Base-by-base conservation (phyloP, 345 rosid genomes). In the Gynandropsis gynandra region DNA sequence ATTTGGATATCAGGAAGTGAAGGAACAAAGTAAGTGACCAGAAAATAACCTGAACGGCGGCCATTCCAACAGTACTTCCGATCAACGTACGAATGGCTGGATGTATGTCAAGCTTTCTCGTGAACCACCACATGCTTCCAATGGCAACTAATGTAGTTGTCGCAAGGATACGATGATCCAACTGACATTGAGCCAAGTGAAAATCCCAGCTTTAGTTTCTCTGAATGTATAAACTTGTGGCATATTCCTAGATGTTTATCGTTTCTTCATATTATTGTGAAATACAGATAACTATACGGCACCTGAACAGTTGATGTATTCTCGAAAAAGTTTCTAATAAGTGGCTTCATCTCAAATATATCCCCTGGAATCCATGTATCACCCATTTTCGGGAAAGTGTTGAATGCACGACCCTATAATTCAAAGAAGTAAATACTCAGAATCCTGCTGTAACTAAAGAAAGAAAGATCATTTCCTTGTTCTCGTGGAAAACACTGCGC, bases 361-460 rank as follows among this genome's bases (percentile, higher is more conserved):
- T 67, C 64, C 62, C 78, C 88, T 33, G 95, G 98, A 53, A 92
- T 72, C 98, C 96, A 92, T 21, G 75, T 59, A 60, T 82, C 93
- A 1, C 93, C 96, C 98, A 92, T 87, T 57, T 79, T 92, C 4
- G 98, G 95, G 58, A 87, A 92, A 43, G 93, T 87, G 71, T 87
- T 87, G 60, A 62, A 92, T 31, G 95, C 96, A 60, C 50, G 90
- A 42, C 98, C 95, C 97, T 82, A 54, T 19, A 27, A 19, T 41
- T 56, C n/a, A 9, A 9, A 38, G 37, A 52, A 12, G 34, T 38
- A 14, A 18, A 56, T 8, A 50, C 35, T 53, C 11, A 4, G 27
- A 27, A 16, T 42, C 29, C 42, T 20, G 37, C 21, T 10, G 10
- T 32, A 32, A 56, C 19, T 8, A 34, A 59, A 34, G 17, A 35